Conservation (phyloP, 331 rosid genomes). For the Spiraea crenata region DNA sequence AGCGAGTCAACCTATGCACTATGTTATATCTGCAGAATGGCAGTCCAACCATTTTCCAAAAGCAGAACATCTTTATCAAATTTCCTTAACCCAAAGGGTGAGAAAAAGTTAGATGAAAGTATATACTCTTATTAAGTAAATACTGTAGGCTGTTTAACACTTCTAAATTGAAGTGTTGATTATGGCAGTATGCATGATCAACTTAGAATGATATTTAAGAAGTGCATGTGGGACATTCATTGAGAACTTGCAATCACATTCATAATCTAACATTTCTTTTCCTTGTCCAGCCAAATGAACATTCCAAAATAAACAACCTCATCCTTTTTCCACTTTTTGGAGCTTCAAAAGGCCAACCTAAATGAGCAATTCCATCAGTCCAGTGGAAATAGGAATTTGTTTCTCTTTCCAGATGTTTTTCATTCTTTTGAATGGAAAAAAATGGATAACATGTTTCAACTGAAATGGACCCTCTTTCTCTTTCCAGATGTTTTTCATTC, state of each 20-base stretch:
- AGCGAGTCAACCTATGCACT: not conserved
- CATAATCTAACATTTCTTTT: not conserved
- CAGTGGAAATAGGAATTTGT: not conserved
- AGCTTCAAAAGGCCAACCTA: not conserved
- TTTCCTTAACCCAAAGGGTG: not conserved
- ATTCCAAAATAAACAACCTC: not conserved
- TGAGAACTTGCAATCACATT: not conserved
- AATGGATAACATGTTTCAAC: not conserved
- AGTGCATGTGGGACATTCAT: not conserved
- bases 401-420: not conserved
- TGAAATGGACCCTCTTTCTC: conserved; percentile 4
- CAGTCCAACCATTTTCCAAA: not conserved
- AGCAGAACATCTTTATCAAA: not conserved
- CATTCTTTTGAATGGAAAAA: not conserved
- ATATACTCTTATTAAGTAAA: not conserved
- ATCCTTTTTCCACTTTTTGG: not conserved
- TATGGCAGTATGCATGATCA: not conserved
- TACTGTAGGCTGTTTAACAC: not conserved
- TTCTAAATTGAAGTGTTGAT: not conserved
- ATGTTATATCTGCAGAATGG: not conserved
- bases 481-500: not conserved
- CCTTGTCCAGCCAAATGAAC: not conserved
- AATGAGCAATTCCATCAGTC: not conserved
- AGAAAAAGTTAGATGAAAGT: not conserved
- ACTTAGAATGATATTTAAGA: not conserved